phyloP scores from a whole-genome alignment of 2,329 filamentous ascomycete species.

The Diplodia seriata region DNA sequence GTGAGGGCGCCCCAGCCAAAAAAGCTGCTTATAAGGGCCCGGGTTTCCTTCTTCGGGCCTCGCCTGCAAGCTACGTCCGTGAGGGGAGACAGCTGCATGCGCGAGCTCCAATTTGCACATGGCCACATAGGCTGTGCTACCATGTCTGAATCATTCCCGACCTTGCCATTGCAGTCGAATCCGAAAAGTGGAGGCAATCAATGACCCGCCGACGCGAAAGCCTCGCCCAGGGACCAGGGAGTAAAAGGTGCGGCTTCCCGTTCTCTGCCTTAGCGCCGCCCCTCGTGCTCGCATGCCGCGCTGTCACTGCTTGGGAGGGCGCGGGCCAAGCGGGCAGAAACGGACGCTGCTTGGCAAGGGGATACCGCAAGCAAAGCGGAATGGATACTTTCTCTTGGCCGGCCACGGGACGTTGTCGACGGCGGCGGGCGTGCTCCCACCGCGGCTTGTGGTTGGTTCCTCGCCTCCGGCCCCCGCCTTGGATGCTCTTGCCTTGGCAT shows the following conservation, averaged over 20 bases:
- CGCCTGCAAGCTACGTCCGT: background rate
- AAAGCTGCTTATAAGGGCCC: conserved; percentile 20
- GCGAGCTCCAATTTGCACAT: conserved; percentile 6
- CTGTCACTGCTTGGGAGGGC: background rate
- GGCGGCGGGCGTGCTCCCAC: background rate
- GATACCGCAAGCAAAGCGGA: background rate
- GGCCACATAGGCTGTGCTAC: background rate
- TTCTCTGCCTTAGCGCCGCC: background rate
- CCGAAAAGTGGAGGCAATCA: background rate
- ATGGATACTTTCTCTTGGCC: conserved; percentile 7
- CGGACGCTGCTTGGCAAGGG: conserved; percentile 1
- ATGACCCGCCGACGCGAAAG: too few relatives aligned
- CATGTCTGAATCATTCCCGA: background rate
- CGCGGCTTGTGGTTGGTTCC: conserved; percentile 8
- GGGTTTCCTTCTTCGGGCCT: background rate
- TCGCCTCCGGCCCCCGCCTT: background rate
- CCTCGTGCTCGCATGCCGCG: conserved; percentile 8
- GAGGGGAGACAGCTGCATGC: background rate
- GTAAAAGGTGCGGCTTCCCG: too few relatives aligned
- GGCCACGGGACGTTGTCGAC: background rate
- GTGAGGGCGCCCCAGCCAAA: background rate
- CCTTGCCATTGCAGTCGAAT: background rate
- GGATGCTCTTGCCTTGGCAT: conserved; percentile 6
- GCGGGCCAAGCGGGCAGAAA: conserved; percentile 6
- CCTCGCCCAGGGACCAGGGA: too few relatives aligned